A percentile compares a stretch with the other conserved stretches of the same genome.
Conservation (phyloP, 768 basidiomycete species). For the Pleurotus eryngii region DNA sequence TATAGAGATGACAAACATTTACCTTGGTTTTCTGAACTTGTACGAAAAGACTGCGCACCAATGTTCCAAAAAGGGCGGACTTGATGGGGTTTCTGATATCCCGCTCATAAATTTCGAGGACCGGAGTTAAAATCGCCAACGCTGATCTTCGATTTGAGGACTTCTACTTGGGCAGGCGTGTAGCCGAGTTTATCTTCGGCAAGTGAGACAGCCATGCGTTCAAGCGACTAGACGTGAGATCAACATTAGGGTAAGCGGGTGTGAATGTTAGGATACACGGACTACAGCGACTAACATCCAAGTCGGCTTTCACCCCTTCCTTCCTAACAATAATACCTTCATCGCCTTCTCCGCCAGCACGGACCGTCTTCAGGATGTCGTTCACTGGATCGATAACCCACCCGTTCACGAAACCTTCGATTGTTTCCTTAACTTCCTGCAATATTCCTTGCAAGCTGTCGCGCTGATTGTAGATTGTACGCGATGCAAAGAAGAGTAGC, state of each 20-base stretch:
- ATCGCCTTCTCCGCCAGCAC: constrained; percentile 64
- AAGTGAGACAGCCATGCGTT: constrained; percentile 87
- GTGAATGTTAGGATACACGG: background rate
- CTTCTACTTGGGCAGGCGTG: constrained; percentile 56
- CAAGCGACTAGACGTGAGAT: constrained; percentile 60
- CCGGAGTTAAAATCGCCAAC: constrained; percentile 82
- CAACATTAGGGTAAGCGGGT: background rate
- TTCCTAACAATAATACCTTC: constrained; percentile 71
- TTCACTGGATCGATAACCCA: constrained; percentile 88
- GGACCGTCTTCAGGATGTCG: constrained; percentile 78
- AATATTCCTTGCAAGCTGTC: constrained; percentile 53
- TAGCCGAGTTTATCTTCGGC: constrained; percentile 79
- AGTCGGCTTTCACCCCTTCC: constrained; percentile 81
- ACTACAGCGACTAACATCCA: constrained; percentile 52
- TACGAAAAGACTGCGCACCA: constrained; percentile 82
- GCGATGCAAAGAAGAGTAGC: constrained; percentile 47
- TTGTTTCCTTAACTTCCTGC: constrained; percentile 61
- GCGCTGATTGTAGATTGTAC: constrained; percentile 55
- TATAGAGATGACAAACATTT: background rate
- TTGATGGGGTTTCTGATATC: constrained; percentile 87
- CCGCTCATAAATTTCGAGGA: constrained; percentile 85
- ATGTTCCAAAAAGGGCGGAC: constrained; percentile 74
- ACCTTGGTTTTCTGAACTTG: constrained; percentile 97
- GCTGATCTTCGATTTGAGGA: constrained; percentile 62
- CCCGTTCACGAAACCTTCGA: constrained; percentile 67